Conservation (phyloP, 805 yeast genomes). For the Zygoascus biomembranicola region DNA sequence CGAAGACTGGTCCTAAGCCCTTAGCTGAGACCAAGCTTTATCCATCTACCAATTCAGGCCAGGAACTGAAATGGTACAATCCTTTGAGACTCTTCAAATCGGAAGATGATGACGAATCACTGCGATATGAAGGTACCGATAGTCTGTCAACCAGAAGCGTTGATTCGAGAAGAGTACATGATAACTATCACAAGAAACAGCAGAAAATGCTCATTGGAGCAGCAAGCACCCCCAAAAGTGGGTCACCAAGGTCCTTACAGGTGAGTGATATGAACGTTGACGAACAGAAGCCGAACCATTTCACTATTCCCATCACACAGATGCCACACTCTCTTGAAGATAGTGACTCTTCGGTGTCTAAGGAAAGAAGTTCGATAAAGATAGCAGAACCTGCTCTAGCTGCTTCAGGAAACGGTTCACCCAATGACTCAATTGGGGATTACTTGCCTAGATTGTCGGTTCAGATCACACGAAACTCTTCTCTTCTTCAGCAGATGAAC, state of each 20-base stretch:
- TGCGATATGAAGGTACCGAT: not conserved
- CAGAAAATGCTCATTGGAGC: not conserved
- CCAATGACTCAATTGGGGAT: not conserved
- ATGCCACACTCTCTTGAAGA: not conserved
- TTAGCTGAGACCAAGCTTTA: not conserved
- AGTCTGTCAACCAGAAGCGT: not conserved
- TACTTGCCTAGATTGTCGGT: not conserved
- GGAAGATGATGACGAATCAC: not conserved
- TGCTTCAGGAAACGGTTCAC: not conserved
- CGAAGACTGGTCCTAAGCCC: not conserved
- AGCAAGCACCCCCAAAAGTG: not conserved
- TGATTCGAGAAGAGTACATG: not conserved
- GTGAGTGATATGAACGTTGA: not conserved
- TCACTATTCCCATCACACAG: not conserved
- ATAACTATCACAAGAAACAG: not conserved
- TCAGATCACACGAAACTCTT: not conserved
- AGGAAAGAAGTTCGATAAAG: not conserved
- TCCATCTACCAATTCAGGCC: not conserved
- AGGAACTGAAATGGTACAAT: conserved; percentile 2
- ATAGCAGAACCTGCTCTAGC: not conserved
- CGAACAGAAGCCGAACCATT: not conserved
- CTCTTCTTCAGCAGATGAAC: not conserved
- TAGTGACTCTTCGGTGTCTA: not conserved
- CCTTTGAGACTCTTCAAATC: not conserved
- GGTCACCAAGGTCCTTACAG: too few species aligned